Evolutionary conservation across 371 early-diverging fungal species (phyloP).

Genomic region (Quaeritorhiza haematococci): DNA sequence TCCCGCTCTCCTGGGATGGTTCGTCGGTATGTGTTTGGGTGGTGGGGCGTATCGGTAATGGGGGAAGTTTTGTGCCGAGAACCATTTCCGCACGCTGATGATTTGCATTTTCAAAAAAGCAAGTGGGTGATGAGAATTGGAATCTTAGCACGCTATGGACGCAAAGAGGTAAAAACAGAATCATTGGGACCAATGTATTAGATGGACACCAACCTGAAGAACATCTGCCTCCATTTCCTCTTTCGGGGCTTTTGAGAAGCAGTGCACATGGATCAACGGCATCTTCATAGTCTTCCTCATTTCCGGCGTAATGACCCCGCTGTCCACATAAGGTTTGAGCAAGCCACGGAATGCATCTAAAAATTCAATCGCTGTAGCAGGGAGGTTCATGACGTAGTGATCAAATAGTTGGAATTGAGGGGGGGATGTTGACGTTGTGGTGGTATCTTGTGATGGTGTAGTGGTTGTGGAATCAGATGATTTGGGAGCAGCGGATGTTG

Average conservation of each 20-base stretch:
- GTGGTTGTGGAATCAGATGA: too few relatives aligned
- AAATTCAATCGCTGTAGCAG: constrained; percentile 93
- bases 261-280: constrained; percentile 90
- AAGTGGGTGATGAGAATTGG: not conserved
- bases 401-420: constrained; percentile 66
- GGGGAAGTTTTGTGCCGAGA: constrained; percentile 12
- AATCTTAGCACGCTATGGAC: too few relatives aligned
- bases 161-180: too few relatives aligned
- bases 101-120: not conserved
- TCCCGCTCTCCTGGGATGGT: too few relatives aligned
- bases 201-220: constrained; percentile 39
- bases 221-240: constrained; percentile 68
- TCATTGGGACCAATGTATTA: too few relatives aligned
- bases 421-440: not conserved
- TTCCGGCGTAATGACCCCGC: constrained; percentile 27
- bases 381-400: constrained; percentile 97
- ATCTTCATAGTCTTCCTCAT: constrained; percentile 34
- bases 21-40: too few relatives aligned
- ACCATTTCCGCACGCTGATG: constrained; percentile 48
- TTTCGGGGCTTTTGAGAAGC: constrained; percentile 80
- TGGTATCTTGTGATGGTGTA: too few relatives aligned
- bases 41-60: too few relatives aligned
- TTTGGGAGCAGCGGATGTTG: too few relatives aligned
- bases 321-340: constrained; percentile 28
- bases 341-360: constrained; percentile 54